Evolutionary conservation across 2,329 filamentous ascomycete genomes (phyloP).

Genomic region (Botrytis pseudocinerea): DNA sequence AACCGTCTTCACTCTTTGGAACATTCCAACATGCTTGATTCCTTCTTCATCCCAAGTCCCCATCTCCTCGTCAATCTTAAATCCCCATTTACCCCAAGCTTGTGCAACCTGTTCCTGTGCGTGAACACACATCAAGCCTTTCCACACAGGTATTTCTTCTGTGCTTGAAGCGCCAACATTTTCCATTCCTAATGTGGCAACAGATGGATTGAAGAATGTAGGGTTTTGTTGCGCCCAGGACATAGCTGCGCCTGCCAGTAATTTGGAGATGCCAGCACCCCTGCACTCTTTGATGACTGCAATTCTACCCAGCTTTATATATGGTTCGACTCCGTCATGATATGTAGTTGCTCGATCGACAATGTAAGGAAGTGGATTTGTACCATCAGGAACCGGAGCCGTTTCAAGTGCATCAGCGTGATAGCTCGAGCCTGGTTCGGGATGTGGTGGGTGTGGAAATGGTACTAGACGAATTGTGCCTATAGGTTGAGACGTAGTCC

Average conservation of each 20-base stretch:
- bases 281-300: constrained; percentile 59
- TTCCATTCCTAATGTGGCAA: constrained; percentile 48
- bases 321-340: constrained; percentile 68
- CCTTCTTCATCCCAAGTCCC: constrained; percentile 83
- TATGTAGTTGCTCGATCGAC: constrained; percentile 46
- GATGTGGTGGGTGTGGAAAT: constrained; percentile 57
- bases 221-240: constrained; percentile 66
- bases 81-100: constrained; percentile 72
- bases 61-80: constrained; percentile 70
- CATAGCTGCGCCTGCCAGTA: constrained; percentile 67
- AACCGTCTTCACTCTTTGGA: constrained; percentile 46
- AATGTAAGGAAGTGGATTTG: constrained; percentile 29
- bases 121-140: constrained; percentile 76
- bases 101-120: constrained; percentile 67
- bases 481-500: constrained; percentile 41
- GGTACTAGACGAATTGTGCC: constrained; percentile 58
- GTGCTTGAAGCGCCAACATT: constrained; percentile 44
- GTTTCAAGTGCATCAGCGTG: constrained; percentile 32
- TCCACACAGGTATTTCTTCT: constrained; percentile 59
- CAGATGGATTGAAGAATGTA: constrained; percentile 50
- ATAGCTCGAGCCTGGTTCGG: constrained; percentile 46
- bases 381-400: neutral
- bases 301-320: constrained; percentile 79
- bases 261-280: constrained; percentile 61
- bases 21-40: constrained; percentile 87